phyloP scores from a whole-genome alignment of 768 basidiomycete species.

The Terana coerulea region DNA sequence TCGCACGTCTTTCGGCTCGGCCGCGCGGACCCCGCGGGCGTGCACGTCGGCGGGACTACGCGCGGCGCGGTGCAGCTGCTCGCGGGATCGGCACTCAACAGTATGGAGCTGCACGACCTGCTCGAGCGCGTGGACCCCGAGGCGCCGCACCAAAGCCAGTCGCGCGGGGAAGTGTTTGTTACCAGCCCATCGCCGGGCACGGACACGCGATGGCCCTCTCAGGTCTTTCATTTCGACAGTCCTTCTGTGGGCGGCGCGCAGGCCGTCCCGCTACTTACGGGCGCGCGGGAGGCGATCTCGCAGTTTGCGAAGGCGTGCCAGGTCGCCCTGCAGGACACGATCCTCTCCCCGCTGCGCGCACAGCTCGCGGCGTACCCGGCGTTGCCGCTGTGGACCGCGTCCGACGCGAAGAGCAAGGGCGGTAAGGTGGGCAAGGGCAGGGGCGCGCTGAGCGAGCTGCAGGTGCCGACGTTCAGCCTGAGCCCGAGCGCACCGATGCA shows the following conservation, averaged over 20 bases:
- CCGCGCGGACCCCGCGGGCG: constrained; percentile 48
- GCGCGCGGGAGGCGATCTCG: constrained; percentile 52
- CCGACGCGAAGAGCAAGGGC: constrained; percentile 44
- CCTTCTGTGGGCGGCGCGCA: constrained; percentile 18
- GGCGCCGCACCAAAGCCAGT: constrained; percentile 10
- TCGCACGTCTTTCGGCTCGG: constrained; percentile 57
- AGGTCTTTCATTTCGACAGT: constrained; percentile 17
- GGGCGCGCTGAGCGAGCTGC: constrained; percentile 40
- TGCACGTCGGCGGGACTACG: constrained; percentile 51
- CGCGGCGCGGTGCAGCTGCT: constrained; percentile 73
- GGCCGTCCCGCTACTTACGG: constrained; percentile 41
- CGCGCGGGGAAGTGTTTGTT: constrained; percentile 16
- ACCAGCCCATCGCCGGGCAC: constrained; percentile 17
- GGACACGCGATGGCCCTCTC: constrained; percentile 30
- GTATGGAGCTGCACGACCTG: constrained; percentile 64
- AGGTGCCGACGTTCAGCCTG: constrained; percentile 88
- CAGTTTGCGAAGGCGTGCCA: constrained; percentile 74
- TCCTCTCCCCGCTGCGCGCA: constrained; percentile 76
- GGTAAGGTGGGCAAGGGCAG: constrained; percentile 36
- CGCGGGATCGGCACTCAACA: constrained; percentile 82
- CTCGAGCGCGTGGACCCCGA: constrained; percentile 51
- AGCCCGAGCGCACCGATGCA: constrained; percentile 88
- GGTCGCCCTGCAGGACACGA: constrained; percentile 70
- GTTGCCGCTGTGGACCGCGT: constrained; percentile 61
- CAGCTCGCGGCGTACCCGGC: constrained; percentile 71